Percentiles rank a stretch among this genome's conserved stretches.
These are phyloP conservation scores for Conticribra guillardii DNA, from an alignment of 108 stramenopile species.

Conservation along the genomic window DNA sequence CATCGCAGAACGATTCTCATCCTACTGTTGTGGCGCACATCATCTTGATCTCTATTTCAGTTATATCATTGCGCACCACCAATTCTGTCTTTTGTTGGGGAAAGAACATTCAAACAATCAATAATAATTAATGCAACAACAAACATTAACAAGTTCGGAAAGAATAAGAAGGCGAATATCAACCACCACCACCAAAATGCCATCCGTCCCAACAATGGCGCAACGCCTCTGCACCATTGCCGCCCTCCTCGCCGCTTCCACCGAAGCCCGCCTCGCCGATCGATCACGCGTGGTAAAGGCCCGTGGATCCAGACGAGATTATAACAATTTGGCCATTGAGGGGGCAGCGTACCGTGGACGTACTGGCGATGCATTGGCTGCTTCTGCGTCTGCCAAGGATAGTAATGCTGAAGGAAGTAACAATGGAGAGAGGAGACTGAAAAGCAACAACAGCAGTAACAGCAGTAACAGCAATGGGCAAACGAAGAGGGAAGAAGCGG, in stretches of 20 bases:
- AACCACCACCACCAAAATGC: no score
- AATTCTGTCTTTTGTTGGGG: no score
- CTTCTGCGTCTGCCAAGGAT: not conserved
- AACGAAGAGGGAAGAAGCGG: not conserved
- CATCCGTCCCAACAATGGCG: no score
- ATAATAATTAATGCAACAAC: no score
- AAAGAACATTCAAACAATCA: no score
- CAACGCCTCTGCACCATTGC: no score
- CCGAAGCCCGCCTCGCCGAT: constrained; percentile 75
- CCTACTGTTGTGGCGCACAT: no score
- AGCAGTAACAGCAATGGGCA: not conserved
- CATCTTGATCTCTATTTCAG: no score
- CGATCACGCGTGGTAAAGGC: constrained; percentile 79
- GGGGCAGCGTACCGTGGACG: constrained; percentile 37
- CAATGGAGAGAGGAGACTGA: constrained; percentile 3
- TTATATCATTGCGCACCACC: no score
- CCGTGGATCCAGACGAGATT: constrained; percentile 44
- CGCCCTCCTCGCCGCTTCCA: not conserved
- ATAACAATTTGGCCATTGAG: constrained; percentile 43
- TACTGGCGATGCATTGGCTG: not conserved
- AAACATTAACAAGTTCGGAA: no score
- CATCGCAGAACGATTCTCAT: no score
- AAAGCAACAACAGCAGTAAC: not conserved
- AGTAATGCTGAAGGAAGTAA: not conserved
- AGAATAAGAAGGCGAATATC: no score